Percentiles rank a stretch among this genome's conserved stretches.
Evolutionary conservation across 75 land plant genomes (phyloP).

Genomic region (Pinus taeda): DNA sequence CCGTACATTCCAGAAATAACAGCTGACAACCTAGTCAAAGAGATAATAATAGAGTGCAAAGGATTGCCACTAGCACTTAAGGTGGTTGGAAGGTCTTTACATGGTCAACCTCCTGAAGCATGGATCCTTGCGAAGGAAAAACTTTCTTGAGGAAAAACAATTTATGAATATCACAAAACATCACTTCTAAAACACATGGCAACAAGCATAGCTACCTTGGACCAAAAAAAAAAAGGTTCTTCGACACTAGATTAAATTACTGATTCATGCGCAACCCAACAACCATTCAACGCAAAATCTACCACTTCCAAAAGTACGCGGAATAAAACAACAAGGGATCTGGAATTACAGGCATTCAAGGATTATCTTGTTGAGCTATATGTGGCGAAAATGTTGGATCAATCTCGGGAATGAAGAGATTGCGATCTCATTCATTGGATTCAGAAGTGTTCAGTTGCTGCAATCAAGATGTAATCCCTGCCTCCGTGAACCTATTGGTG

Average conservation of each 20-base stretch:
- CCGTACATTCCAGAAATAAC: conserved; percentile 19
- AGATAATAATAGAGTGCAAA: conserved; percentile 52
- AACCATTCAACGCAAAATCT: too few relatives aligned
- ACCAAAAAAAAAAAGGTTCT: conserved; percentile 35
- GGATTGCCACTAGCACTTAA: conserved; percentile 68
- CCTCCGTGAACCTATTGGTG: too few relatives aligned
- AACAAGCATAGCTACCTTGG: conserved; percentile 22
- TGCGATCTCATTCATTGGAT: too few relatives aligned
- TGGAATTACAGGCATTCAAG: too few relatives aligned
- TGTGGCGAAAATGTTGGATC: too few relatives aligned
- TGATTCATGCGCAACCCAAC: too few relatives aligned
- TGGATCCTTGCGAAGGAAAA: conserved; percentile 44
- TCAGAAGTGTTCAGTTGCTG: too few relatives aligned
- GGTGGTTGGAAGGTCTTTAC: conserved; percentile 58
- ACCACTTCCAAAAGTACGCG: too few relatives aligned
- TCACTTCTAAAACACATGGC: conserved; percentile 50
- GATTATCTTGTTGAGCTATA: too few relatives aligned
- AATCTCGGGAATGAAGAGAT: too few relatives aligned
- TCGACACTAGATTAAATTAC: conserved; percentile 22
- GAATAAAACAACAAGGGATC: too few relatives aligned
- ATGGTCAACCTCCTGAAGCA: conserved; percentile 25
- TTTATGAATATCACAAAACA: conserved; percentile 50
- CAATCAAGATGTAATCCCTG: too few relatives aligned
- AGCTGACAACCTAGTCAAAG: conserved; percentile 33
- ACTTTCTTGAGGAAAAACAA: conserved; percentile 31